Evolutionary conservation across 495 filamentous ascomycete genomes (phyloP), one percentile per base, ranked within the genome.

Genomic region (Pyrenopolyporus hunteri): DNA sequence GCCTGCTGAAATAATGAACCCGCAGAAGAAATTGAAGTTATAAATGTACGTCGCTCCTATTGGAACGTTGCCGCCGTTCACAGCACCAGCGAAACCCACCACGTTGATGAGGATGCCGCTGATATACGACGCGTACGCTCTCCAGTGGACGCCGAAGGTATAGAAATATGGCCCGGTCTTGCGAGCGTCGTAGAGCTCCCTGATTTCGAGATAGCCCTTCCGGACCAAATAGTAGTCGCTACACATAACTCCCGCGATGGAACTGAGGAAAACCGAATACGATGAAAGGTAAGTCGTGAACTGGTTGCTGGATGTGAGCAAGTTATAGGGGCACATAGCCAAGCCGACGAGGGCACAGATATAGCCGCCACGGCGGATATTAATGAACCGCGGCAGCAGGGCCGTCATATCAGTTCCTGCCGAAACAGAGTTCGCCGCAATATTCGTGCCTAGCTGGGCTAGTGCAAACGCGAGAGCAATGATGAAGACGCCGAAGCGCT

Each of bases 211-310:
- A 71, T 93, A 96, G 32, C 93, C 93, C 25, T 82, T 83, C 55
- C 92, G 90, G 14, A 96, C 90, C 55, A 91, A 61, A 74, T 96
- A 97, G 80, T 97, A 97, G 74, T 97, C 93, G 71, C 78, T 85
- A 67, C 92, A 80, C 69, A 97, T 94, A 52, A 95, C 91, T 13
- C 92, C 93, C 10, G 91, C 93, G 65, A 97, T 94, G 31, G 90
- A 90, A 40, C 89, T 93, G 19, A 97, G 85, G 77, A 97, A 97
- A 57, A 97, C 90, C n/a, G 90, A 92, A 78, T 97, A 97, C 19
- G 93, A 89, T 9, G 89, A 93, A 4, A 97, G 86, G 66, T 97
- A 97, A 37, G 90, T 93, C n/a, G 89, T 93, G 79, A 97, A 97
- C 70, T 89, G 85, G 75, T 95, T 96, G n/a, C 84, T 82, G 5